Evolutionary conservation across 495 filamentous ascomycete species (phyloP).

Genomic region (Aspergillus haitiensis): DNA sequence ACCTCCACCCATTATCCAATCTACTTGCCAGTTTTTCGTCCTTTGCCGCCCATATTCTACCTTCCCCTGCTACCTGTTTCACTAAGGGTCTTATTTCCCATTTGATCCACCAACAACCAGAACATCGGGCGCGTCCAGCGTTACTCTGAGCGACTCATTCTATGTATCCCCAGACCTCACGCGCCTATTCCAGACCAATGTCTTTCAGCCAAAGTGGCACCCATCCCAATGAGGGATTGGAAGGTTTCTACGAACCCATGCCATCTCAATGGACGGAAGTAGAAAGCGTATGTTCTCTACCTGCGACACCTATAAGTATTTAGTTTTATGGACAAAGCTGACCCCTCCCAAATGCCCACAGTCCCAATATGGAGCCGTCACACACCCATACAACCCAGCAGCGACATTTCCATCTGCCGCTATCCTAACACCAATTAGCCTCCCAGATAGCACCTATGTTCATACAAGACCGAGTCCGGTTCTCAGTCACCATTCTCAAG

Average conservation of each 20-base stretch:
- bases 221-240: conserved; percentile 31
- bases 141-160: conserved; percentile 20
- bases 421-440: conserved; percentile 44
- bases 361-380: conserved; percentile 32
- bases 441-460: conserved; percentile 39
- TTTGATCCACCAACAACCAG: conserved; percentile 25
- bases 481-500: conserved; percentile 43
- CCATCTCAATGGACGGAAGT: conserved; percentile 35
- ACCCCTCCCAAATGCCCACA: conserved; percentile 20
- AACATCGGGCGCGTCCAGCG: conserved; percentile 6
- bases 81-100: conserved; percentile 30
- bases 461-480: conserved; percentile 37
- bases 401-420: conserved; percentile 29
- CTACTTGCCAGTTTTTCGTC: conserved; percentile 7
- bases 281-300: conserved; percentile 36
- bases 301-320: conserved; percentile 2
- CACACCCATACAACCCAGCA: conserved; percentile 37
- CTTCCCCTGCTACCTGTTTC: conserved; percentile 17
- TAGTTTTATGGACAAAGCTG: conserved; percentile 19
- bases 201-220: conserved; percentile 25
- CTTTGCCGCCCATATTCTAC: conserved; percentile 18
- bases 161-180: conserved; percentile 26
- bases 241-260: conserved; percentile 33
- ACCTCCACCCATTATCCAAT: neutral
- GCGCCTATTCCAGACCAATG: conserved; percentile 29